Percentiles rank a stretch among this genome's conserved stretches.
These are phyloP conservation scores for Dryas alaskensis DNA, from an alignment of 306 rosid species.

Conservation along the genomic window DNA sequence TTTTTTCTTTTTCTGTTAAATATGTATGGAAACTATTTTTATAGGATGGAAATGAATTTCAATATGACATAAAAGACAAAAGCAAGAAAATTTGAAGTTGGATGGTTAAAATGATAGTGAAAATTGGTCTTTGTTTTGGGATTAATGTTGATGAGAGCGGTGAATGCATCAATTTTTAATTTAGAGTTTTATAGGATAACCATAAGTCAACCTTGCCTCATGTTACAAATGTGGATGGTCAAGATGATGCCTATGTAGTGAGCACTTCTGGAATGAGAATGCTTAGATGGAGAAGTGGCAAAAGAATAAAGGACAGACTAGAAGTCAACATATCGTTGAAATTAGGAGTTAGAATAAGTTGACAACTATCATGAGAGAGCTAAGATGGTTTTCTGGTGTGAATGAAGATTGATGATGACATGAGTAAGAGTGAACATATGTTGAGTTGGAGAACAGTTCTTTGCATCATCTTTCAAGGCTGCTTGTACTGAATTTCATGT, in stretches of 20 bases:
- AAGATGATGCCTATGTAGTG: background rate
- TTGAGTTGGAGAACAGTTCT: background rate
- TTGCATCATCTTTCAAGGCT: background rate
- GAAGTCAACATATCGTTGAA: background rate
- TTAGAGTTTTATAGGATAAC: background rate
- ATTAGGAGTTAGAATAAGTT: background rate
- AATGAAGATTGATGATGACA: background rate
- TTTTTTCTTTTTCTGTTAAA: background rate
- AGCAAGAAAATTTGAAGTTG: background rate
- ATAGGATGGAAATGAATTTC: background rate
- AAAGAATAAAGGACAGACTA: background rate
- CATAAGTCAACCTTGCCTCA: background rate
- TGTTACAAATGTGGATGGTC: background rate
- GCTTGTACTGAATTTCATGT: conserved; percentile 5
- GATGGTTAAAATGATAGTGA: too few relatives aligned
- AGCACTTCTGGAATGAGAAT: conserved; percentile 1
- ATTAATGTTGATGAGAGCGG: too few relatives aligned
- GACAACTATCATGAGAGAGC: background rate
- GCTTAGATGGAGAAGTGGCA: background rate
- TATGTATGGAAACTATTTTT: background rate
- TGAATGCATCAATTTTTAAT: background rate
- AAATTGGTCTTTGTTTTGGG: too few relatives aligned
- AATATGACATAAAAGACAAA: background rate
- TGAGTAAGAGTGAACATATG: background rate
- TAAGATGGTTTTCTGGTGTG: background rate